phyloP scores from a whole-genome alignment of 2,329 filamentous ascomycete genomes.

The Aspergillus fumigatus region DNA sequence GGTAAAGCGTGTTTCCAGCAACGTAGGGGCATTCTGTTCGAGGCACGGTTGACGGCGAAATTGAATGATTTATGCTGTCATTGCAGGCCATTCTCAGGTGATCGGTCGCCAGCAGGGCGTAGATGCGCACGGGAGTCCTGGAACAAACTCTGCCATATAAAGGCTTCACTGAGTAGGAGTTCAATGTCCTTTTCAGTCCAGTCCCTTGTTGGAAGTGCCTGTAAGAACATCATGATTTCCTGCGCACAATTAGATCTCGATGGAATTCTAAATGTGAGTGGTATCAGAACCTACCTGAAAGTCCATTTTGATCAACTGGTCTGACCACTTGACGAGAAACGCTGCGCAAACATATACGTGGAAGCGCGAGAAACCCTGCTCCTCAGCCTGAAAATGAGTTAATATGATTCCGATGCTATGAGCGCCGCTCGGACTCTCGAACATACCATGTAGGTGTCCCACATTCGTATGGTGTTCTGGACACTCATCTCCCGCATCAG shows the following conservation, averaged over 20 bases:
- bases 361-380: slow-evolving; percentile 97
- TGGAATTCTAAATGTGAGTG: background rate
- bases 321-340: slow-evolving; percentile 97
- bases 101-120: slow-evolving; percentile 32
- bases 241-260: slow-evolving; percentile 42
- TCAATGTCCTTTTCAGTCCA: slow-evolving; percentile 99
- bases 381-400: slow-evolving; percentile 67
- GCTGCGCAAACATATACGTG: slow-evolving; percentile 97
- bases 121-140: slow-evolving; percentile 91
- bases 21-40: background rate
- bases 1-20: background rate
- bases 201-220: slow-evolving; percentile 82
- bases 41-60: background rate
- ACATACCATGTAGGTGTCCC: slow-evolving; percentile 93
- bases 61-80: slow-evolving; percentile 26
- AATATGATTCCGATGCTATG: slow-evolving; percentile 5
- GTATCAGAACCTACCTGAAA: slow-evolving; percentile 54
- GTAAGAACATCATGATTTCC: slow-evolving; percentile 99
- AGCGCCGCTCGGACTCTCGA: background rate
- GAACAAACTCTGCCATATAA: slow-evolving; percentile 97
- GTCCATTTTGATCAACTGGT: slow-evolving; percentile 93
- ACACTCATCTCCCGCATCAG: slow-evolving; percentile 97
- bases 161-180: slow-evolving; percentile 88
- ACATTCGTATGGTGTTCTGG: slow-evolving; percentile 96
- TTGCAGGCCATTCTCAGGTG: slow-evolving; percentile 32